Base-by-base conservation (phyloP, 768 basidiomycete species). In the Auriscalpium microsporum region DNA sequence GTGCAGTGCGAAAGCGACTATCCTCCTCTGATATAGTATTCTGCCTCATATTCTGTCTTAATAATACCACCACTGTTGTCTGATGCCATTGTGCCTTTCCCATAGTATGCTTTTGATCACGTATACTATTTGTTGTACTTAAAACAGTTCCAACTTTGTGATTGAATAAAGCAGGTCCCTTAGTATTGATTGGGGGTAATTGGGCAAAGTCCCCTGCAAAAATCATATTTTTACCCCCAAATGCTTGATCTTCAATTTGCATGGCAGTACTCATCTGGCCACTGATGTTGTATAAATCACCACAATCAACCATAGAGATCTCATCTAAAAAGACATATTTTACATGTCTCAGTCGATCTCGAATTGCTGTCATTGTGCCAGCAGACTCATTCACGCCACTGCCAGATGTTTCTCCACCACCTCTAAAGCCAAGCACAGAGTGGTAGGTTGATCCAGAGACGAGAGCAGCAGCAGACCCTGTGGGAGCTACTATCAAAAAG, bases 201-300 rank as follows among this genome's bases (percentile, higher is more conserved):
- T 78, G 75, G 1, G 72, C 74, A 68, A 77, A 75, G 52, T 77
- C 75, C n/a, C 75, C 75, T 13, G 75, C 73, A 55, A 77, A 67
- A n/a, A 77, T 71, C 46, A 77, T 65, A 53, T 72, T 73, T 23
- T 72, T 65, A 0, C 74, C 73, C 21, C 73, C 73, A 62, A 72
- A 75, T 3, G 69, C 58, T 9, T 48, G 44, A 37, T 63, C 64
- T 13, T 36, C 2, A 1, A 56, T 47, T n/a, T 59, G 56, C 10
- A 57, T 33, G 3, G 64, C 61, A 33, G 55, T 51, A 28, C 61
- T 53, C 4, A 73, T 55, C n/a, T 55, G 50, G 4, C 58, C 56
- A 60, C 52, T 64, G 2, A 69, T 70, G 8, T 36, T 56, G 44
- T 67, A 70, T 54, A 67, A 60, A 50, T 54, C 65, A 3, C 19